Evolutionary conservation across 306 rosid genomes (phyloP).

Genomic region (Delonix regia): DNA sequence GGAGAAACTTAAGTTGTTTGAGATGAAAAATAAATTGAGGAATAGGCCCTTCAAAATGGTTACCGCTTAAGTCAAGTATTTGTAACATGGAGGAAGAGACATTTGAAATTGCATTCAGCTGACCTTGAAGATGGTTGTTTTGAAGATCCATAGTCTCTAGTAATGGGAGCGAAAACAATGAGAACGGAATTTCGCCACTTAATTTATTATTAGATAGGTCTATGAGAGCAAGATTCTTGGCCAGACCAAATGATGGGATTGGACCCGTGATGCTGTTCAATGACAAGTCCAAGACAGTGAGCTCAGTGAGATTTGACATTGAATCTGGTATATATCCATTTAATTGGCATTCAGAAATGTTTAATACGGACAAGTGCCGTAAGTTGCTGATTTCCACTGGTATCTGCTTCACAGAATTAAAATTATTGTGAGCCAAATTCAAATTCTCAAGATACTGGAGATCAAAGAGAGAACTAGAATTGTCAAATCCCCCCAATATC

Average conservation of each 20-base stretch:
- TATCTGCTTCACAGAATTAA: not conserved
- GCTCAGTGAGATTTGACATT: constrained; percentile 9
- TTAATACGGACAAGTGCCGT: not conserved
- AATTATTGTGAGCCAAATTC: constrained; percentile 32
- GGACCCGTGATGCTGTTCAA: not conserved
- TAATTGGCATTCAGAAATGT: not conserved
- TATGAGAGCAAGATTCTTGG: not conserved
- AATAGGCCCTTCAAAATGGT: constrained; percentile 37
- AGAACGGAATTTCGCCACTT: not conserved
- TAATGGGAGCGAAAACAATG: constrained; percentile 6
- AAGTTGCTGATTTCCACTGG: not conserved
- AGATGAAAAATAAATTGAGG: constrained; percentile 20
- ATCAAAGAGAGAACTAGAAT: constrained; percentile 33
- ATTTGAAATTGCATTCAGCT: not conserved
- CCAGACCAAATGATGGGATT: constrained; percentile 24
- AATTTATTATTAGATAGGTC: not conserved
- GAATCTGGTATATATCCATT: not conserved
- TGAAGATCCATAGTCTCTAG: not conserved
- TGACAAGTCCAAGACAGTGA: constrained; percentile 1
- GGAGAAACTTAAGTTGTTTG: not conserved
- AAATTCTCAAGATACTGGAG: constrained; percentile 34
- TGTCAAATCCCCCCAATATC: constrained; percentile 20
- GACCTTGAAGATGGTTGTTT: constrained; percentile 22
- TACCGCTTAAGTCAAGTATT: not conserved
- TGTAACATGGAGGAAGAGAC: not conserved